Evolutionary conservation across 169 alveolate species (phyloP), one percentile per base, ranked within the genome.

Genomic region (Plasmodium berghei): DNA sequence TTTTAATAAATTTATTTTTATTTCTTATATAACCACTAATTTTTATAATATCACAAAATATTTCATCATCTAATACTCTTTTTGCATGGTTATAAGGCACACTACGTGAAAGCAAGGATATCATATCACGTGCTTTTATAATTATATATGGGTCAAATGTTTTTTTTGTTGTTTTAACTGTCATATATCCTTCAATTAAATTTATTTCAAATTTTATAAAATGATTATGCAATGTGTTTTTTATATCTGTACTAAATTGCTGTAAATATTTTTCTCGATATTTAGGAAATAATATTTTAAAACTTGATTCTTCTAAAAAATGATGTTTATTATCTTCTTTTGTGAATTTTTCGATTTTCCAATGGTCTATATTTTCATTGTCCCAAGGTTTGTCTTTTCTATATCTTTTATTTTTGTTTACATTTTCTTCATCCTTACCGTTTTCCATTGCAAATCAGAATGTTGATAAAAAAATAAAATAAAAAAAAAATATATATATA

Each of bases 381-480:
- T 99, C 99, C 99, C 99, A 99, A 1, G 99, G 99, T 93, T 99
- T 99, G 40, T 98, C 99, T 85, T 97, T 97, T 22, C 99, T 91
- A 75, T 98, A 98, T 72, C 97, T 97, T 61, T 95, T 96, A 49
- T 95, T 96, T 87, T 96, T 96, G 22, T 75, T 74, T 16, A 24
- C 89, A 16, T 63, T 18, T 20, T 12, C 40, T 1, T n/a, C 52
- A 28, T n/a, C 64, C 2, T 6, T 63, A 49, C 55, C 5, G 26
- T 20, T 56, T 62, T 62, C 77, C 55, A 20, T 34, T 34, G 10
- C n/a, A 0, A 0, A 0, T 34, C 6, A 34, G 40, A 1, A 5
- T n/a, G 40, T 28, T 28, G 40, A 1, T 0, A 2, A 28, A 28
- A 0, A 28, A 28, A 28, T 1, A 28, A 4, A 34, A 22, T 22